Conservation (phyloP, 75 land plant genomes). For the Larix kaempferi region DNA sequence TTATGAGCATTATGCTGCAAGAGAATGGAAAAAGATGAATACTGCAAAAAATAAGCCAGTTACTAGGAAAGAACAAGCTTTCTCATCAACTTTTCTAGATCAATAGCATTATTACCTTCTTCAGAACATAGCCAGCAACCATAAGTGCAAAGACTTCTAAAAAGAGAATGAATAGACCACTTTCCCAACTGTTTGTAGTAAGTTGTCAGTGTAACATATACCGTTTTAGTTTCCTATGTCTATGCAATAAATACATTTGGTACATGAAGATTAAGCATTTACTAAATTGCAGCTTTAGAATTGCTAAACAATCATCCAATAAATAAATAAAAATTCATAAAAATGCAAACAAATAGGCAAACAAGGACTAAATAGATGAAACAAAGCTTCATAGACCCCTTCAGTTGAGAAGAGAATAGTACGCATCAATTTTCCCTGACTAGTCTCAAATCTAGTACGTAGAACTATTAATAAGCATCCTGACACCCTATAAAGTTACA, state of each 20-base stretch:
- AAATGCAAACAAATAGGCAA: background rate
- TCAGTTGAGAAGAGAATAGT: conserved; percentile 96
- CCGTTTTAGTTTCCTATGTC: background rate
- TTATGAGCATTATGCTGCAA: background rate
- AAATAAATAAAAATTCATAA: background rate
- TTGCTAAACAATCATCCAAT: background rate
- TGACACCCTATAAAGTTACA: too few species aligned
- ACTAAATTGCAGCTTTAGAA: background rate
- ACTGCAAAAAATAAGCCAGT: background rate
- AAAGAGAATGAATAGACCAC: conserved; percentile 88
- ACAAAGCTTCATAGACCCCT: conserved; percentile 46
- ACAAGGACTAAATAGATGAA: background rate
- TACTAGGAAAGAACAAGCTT: background rate
- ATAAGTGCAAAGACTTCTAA: conserved; percentile 87
- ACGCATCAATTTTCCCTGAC: conserved; percentile 93
- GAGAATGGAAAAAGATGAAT: background rate
- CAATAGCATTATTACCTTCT: conserved; percentile 49
- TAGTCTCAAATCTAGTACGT: conserved; percentile 91
- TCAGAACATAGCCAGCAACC: conserved; percentile 94
- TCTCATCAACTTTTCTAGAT: background rate
- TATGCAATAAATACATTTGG: background rate
- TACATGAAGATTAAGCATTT: background rate
- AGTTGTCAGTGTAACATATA: conserved; percentile 40
- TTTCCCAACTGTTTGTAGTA: conserved; percentile 96
- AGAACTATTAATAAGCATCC: conserved; percentile 13